A percentile compares a stretch with the other conserved stretches of the same genome.
These are phyloP conservation scores for Coriolopsis trogii DNA, from an alignment of 1,284 basidiomycete genomes.

Conservation along the genomic window DNA sequence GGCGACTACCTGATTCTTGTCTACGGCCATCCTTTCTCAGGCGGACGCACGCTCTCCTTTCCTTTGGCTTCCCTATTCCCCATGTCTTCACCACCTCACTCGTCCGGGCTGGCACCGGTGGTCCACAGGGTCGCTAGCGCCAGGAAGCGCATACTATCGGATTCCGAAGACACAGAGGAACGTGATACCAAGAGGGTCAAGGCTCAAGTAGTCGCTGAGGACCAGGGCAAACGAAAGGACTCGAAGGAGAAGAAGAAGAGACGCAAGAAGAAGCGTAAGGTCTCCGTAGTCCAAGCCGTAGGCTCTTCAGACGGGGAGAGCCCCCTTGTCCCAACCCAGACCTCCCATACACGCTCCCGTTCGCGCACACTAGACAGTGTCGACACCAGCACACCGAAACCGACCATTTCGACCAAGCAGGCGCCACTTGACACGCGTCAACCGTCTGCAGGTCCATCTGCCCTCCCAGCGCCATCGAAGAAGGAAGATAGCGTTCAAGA, in stretches of 20 bases:
- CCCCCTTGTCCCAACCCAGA: not conserved
- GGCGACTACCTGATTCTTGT: too few species aligned
- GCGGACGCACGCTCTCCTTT: too few species aligned
- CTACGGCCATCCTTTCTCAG: too few species aligned
- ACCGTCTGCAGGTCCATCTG: slow-evolving; percentile 9
- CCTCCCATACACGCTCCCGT: slow-evolving; percentile 6
- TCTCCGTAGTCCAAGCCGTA: slow-evolving; percentile 21
- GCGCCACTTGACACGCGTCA: not conserved
- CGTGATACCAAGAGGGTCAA: slow-evolving; percentile 16
- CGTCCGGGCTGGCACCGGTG: slow-evolving; percentile 5
- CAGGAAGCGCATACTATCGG: slow-evolving; percentile 20
- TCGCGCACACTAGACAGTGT: slow-evolving; percentile 8
- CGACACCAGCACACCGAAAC: not conserved
- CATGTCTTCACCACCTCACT: slow-evolving; percentile 16
- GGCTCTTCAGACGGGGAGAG: slow-evolving; percentile 3
- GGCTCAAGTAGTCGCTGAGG: not conserved
- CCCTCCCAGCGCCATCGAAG: not conserved
- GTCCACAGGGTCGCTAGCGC: not conserved
- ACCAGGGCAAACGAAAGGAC: slow-evolving; percentile 12
- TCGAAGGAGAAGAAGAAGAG: slow-evolving; percentile 32
- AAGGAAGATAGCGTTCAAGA: too few species aligned
- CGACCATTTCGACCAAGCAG: not conserved
- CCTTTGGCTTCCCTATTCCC: too few species aligned
- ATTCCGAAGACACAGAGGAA: slow-evolving; percentile 27
- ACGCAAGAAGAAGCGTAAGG: slow-evolving; percentile 32